A percentile compares a stretch with the other conserved stretches of the same genome.
phyloP scores from a whole-genome alignment of 1,284 basidiomycete species.

The Trametes polyzona region DNA sequence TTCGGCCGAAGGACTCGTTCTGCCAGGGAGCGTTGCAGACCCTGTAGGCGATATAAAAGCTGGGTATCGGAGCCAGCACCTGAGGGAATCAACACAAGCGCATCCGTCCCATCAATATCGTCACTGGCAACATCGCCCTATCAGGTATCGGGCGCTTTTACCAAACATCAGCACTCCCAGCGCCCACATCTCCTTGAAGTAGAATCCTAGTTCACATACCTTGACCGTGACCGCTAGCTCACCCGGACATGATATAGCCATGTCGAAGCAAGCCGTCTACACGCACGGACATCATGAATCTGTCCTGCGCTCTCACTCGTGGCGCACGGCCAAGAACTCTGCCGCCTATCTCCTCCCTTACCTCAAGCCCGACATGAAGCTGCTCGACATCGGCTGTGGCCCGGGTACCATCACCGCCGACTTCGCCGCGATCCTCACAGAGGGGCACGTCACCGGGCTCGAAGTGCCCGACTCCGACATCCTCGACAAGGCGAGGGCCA shows the following conservation, averaged over 20 bases:
- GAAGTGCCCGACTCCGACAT: constrained; percentile 36
- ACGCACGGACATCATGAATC: constrained; percentile 44
- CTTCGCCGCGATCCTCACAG: constrained; percentile 42
- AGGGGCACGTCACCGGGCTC: constrained; percentile 46
- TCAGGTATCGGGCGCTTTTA: too few species aligned
- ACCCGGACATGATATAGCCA: not conserved
- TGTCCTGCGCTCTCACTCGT: constrained; percentile 44
- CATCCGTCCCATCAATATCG: too few species aligned
- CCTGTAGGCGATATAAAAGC: too few species aligned
- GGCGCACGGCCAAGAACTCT: constrained; percentile 48
- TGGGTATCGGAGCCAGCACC: too few species aligned
- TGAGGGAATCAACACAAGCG: too few species aligned
- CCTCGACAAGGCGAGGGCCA: constrained; percentile 36
- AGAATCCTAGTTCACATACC: not conserved
- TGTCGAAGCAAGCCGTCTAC: constrained; percentile 23
- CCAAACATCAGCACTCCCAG: too few species aligned
- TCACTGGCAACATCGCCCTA: too few species aligned
- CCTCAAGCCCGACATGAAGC: constrained; percentile 43
- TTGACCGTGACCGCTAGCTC: not conserved
- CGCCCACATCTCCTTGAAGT: too few species aligned
- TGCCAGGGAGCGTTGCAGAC: too few species aligned
- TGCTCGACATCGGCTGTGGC: constrained; percentile 52
- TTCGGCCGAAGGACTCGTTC: too few species aligned
- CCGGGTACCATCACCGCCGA: constrained; percentile 49
- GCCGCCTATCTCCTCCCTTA: constrained; percentile 45